Percentiles rank a stretch among this genome's conserved stretches.
Conservation (phyloP, 1,284 basidiomycete species). For the Salmacisia buchloeana region DNA sequence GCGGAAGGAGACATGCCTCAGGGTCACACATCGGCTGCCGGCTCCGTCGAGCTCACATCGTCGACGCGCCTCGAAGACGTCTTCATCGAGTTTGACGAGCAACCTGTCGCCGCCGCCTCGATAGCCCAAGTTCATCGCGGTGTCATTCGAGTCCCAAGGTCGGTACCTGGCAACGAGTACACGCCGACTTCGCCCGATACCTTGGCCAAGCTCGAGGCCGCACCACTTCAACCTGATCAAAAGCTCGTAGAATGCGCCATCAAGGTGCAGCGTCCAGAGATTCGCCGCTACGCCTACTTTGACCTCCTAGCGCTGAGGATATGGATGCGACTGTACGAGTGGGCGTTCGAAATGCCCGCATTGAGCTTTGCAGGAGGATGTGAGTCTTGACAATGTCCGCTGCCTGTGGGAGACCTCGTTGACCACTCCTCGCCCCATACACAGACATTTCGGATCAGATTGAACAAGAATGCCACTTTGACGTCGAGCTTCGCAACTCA, state of each 20-base stretch:
- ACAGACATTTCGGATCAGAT: conserved; percentile 41
- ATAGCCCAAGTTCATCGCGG: conserved; percentile 38
- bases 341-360: conserved; percentile 35
- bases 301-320: conserved; percentile 38
- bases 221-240: neutral
- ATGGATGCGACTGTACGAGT: conserved; percentile 34
- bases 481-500: conserved; percentile 30
- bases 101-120: conserved; percentile 36
- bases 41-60: neutral
- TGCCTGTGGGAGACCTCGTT: too few species aligned
- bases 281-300: conserved; percentile 38
- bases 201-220: neutral
- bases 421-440: too few species aligned
- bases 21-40: neutral
- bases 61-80: conserved; percentile 6
- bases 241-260: conserved; percentile 28
- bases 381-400: too few species aligned
- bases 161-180: neutral
- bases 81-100: conserved; percentile 29
- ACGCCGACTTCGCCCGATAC: neutral
- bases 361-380: conserved; percentile 31
- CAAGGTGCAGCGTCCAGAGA: conserved; percentile 42
- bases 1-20: conserved; percentile 17
- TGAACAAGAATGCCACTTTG: conserved; percentile 38
- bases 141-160: conserved; percentile 1